Evolutionary conservation across 495 filamentous ascomycete genomes (phyloP).

Genomic region (Evansstolkia leycettana): DNA sequence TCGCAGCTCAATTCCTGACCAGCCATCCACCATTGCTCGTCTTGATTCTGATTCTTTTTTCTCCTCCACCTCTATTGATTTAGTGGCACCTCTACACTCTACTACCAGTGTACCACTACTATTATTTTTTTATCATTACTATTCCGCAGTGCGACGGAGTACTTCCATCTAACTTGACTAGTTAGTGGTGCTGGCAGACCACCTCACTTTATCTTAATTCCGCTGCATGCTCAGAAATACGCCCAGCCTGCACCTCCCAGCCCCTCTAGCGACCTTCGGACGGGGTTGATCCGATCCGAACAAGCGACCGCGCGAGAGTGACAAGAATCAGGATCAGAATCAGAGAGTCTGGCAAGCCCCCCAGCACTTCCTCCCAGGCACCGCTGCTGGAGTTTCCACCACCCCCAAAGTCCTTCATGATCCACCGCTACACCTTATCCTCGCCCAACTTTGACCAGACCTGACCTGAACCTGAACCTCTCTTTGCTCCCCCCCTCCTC

Average conservation of each 20-base stretch:
- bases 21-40: too few species aligned
- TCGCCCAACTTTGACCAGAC: constrained; percentile 1
- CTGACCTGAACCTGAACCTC: not conserved
- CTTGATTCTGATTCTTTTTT: too few species aligned
- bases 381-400: not conserved
- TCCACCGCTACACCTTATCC: constrained; percentile 1
- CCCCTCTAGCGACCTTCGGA: constrained; percentile 20
- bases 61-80: too few species aligned
- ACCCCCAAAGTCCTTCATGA: not conserved
- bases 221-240: constrained; percentile 32
- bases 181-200: too few species aligned
- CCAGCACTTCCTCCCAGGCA: constrained; percentile 2
- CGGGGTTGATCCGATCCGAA: constrained; percentile 31
- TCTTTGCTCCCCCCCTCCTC: not conserved
- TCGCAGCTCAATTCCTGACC: too few species aligned
- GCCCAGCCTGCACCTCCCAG: constrained; percentile 27
- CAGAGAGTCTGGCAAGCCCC: too few species aligned
- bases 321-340: too few species aligned
- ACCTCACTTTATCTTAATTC: not conserved
- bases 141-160: too few species aligned
- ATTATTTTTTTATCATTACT: too few species aligned
- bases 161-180: too few species aligned
- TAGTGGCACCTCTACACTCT: too few species aligned
- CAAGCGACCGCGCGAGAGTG: constrained; percentile 30
- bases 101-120: too few species aligned